Base-by-base conservation (phyloP, 306 rosid genomes). In the Dalbergia oliveri region DNA sequence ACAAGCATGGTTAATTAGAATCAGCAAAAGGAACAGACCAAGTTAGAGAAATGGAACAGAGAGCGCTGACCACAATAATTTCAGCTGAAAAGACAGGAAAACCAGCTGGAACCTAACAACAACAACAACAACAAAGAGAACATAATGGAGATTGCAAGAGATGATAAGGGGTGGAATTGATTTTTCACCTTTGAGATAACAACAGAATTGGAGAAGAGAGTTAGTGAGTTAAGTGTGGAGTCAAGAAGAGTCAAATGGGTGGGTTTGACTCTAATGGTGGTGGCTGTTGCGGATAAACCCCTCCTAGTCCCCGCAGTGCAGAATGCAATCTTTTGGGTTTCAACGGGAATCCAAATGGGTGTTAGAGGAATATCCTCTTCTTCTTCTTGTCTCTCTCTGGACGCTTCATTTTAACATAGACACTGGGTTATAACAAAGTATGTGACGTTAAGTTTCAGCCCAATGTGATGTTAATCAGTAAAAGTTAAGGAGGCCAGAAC, bases 321-420 rank as follows among this genome's bases (percentile, higher is more conserved):
- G 8, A 2, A 26, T 72, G 73, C 72, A 56, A 56, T 45, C 4
- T 61, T 53, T 35, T 66, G 83, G 14, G 39, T 68, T 65, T 62
- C 67, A 37, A 13, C 6, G 9, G n/a, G 73, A 37, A 83, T 61
- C 76, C 8, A 44, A 16, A 37, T 31, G 39, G 62, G 56, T 65
- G 61, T 10, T 49, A 11, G 60, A 44, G 73, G 89, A 54, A 86
- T 86, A 82, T 84, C 79, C 86, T 18, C 14, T 66, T 41, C 56
- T 47, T 56, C 16, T 47, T 43, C 4, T 41, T 6, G 51, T 47
- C 33, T 39, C 3, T 54, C 3, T 41, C 47, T 43, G 2, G 10
- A 8, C 11, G 2, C 6, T 5, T 6, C 10, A 2, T 1, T 43
- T 43, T 9, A 6, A 8, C 8, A 9, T 43, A 8, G 8, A 37